Evolutionary conservation across 331 rosid genomes (phyloP), one percentile per base, ranked within the genome.

Genomic region (Stylosanthes scabra): DNA sequence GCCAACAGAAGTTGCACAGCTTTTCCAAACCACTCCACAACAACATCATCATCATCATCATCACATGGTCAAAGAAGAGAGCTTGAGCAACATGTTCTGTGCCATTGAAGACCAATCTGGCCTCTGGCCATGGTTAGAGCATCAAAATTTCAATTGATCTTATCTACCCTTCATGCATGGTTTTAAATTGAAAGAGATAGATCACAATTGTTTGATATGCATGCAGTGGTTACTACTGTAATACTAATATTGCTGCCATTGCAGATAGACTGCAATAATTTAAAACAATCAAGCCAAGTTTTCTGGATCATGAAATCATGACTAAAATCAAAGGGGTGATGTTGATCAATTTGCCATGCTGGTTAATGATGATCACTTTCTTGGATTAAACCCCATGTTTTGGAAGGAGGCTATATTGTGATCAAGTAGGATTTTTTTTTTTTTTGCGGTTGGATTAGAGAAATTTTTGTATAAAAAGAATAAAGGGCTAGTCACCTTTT

Each of bases 121-220:
- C 8, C 84, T 92, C 29, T 92, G 98, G 98, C 98, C 98, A 20
- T 92, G 96, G 98, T 82, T 92, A 92, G 98, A 92, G 84, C 87
- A 87, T 6, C 96, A 88, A 64, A 90, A 86, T 31, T 92, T 92
- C 90, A 92, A 90, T 66, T 92, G 80, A 92, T 59, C 62, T 15
- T 15, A 31, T 31, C 37, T 5, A 31, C 37, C 37, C 37, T 31
- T 5, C 37, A 20, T 31, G 5, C 37, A 31, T 31, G 37, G 25
- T 20, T 20, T 20, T 20, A 20, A 20, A 20, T 20, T 20, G 25
- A 20, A 20, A 20, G 25, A 20, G 25, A 20, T 20, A 20, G 25
- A 20, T 20, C 25, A 20, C 25, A 20, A 20, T 20, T 20, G 25
- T 20, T 20, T 20, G 25, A 20, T 20, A 20, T 20, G 25, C 25